These are phyloP conservation scores for Tetrahymena thermophila DNA, from an alignment of 73 alveolate genomes.

Conservation along the genomic window DNA sequence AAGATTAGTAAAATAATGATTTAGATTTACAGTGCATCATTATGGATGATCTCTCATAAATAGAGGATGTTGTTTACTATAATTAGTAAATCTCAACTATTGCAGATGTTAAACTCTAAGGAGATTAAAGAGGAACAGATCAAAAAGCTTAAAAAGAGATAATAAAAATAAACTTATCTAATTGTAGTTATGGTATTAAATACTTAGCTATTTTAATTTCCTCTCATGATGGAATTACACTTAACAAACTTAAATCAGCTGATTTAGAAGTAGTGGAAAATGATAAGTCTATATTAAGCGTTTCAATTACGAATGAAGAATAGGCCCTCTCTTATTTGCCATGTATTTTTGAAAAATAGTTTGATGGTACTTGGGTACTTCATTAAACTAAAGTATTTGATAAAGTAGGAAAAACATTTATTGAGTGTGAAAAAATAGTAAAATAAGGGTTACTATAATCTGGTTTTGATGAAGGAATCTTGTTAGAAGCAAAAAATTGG, in stretches of 20 bases:
- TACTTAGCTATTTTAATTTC: neutral
- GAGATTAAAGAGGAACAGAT: neutral
- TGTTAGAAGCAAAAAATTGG: neutral
- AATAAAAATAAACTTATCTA: neutral
- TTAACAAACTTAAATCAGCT: neutral
- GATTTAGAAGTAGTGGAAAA: neutral
- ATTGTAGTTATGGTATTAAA: neutral
- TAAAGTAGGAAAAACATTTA: neutral
- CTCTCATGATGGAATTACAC: neutral
- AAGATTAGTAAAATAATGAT: neutral
- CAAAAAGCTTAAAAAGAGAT: neutral
- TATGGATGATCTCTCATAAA: neutral
- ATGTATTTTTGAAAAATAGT: neutral
- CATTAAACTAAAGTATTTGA: neutral
- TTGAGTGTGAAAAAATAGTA: neutral
- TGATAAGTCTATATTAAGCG: neutral
- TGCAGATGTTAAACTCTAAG: neutral
- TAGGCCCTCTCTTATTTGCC: neutral
- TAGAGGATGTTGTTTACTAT: neutral
- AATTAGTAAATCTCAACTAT: neutral
- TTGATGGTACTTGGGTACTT: neutral
- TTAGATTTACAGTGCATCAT: neutral
- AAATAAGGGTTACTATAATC: neutral
- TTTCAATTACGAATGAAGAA: neutral
- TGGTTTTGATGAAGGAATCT: neutral